phyloP scores from a whole-genome alignment of 78 protist species.

The Speleostelium caveatum region DNA sequence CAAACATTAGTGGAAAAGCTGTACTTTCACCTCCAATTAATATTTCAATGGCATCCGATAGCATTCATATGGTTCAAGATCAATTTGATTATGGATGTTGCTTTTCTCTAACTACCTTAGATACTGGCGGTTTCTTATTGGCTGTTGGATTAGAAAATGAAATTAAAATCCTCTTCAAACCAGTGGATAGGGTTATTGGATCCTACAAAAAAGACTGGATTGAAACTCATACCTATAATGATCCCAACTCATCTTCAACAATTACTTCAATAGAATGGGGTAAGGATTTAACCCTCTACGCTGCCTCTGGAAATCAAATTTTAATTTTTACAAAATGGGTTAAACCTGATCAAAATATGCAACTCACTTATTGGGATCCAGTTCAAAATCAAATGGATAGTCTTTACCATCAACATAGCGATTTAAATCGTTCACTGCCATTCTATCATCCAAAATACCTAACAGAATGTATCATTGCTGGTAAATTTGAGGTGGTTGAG shows the following conservation, averaged over 20 bases:
- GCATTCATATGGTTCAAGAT: background rate
- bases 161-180: conserved; percentile 15
- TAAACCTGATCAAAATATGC: background rate
- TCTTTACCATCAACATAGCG: conserved; percentile 46
- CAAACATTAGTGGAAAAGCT: background rate
- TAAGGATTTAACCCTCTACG: conserved; percentile 34
- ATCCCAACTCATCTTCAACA: conserved; percentile 14
- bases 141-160: conserved; percentile 23
- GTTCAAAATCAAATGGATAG: background rate
- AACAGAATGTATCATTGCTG: conserved; percentile 74
- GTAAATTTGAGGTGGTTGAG: conserved; percentile 61
- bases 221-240: conserved; percentile 44
- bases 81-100: background rate
- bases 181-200: conserved; percentile 48
- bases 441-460: conserved; percentile 74
- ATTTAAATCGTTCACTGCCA: conserved; percentile 35
- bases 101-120: conserved; percentile 17
- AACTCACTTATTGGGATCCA: background rate
- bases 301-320: conserved; percentile 53
- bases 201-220: conserved; percentile 47
- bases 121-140: conserved; percentile 10
- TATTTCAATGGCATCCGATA: background rate
- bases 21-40: background rate
- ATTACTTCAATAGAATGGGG: conserved; percentile 40
- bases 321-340: conserved; percentile 72